phyloP scores from a whole-genome alignment of 2,329 filamentous ascomycete species.

The Tolypocladium tundrense region DNA sequence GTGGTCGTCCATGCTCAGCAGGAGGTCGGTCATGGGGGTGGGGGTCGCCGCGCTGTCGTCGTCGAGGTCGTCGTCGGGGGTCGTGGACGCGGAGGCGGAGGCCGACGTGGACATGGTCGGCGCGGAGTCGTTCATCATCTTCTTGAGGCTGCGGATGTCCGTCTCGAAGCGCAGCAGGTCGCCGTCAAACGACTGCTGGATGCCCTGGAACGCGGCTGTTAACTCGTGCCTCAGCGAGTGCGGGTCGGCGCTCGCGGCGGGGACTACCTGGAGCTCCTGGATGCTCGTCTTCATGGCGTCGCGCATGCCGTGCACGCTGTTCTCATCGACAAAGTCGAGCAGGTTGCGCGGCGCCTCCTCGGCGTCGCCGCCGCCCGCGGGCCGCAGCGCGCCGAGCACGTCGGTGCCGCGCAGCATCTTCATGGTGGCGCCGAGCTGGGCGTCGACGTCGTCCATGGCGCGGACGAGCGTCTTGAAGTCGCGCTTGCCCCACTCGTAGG shows the following conservation, averaged over 20 bases:
- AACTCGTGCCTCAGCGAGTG: background rate
- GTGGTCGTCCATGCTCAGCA: conserved; percentile 58
- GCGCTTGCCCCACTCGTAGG: conserved; percentile 46
- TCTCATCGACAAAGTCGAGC: conserved; percentile 68
- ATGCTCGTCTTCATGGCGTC: conserved; percentile 61
- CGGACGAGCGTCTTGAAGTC: conserved; percentile 54
- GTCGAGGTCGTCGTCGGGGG: conserved; percentile 19
- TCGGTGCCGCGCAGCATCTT: conserved; percentile 50
- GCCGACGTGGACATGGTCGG: background rate
- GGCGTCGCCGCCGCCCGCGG: conserved; percentile 25
- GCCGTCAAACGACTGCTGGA: conserved; percentile 65
- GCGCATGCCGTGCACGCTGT: conserved; percentile 54
- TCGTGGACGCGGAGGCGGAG: background rate
- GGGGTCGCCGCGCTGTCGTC: conserved; percentile 17
- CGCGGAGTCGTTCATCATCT: conserved; percentile 35
- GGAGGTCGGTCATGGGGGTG: conserved; percentile 38
- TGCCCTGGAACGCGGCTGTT: conserved; percentile 26
- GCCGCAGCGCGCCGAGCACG: conserved; percentile 55
- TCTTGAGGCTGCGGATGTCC: conserved; percentile 57
- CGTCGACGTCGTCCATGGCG: conserved; percentile 56
- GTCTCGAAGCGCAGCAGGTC: conserved; percentile 67
- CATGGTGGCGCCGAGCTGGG: conserved; percentile 56
- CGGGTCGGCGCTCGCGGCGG: background rate
- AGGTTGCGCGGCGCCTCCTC: conserved; percentile 54
- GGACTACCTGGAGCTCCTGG: conserved; percentile 52